Base-by-base conservation (phyloP, 148 eudicot species). In the Pharnaceum exiguum region DNA sequence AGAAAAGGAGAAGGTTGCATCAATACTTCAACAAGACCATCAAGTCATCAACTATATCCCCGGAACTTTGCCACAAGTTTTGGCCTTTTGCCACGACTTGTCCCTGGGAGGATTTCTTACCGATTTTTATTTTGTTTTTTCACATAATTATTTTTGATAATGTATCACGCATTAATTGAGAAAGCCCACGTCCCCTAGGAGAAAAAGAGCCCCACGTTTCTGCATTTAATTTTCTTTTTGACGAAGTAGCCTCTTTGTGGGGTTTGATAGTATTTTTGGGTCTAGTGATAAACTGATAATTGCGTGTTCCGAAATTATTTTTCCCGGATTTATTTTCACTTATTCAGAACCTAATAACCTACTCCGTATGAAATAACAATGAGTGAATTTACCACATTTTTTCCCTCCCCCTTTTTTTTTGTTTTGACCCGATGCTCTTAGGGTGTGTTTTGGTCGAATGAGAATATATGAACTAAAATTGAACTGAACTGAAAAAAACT, bases 51-150 rank as follows among this genome's bases (percentile, higher is more conserved):
- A 70, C 57, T 63, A 48, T 51, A 17, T 40, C 10, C 17, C 35
- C 63, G 63, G 42, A 62, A 69, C 10, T 39, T 38, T 48, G 12
- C n/a, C n/a, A n/a, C n/a, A n/a, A n/a, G 39, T 49, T 30, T 47
- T 62, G 23, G 44, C 16, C 46, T 46, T 60, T 46, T 46, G 49
- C 55, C 67, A 68, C 13, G 44, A 54, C 61, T 68, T 68, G 55
- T 43, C 57, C 38, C 44, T 26, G 16, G 26, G 9, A 26, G 17
- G 32, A 35, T 31, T 61, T 37, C 45, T 59, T 39, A 46, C 25
- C 17, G 49, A 61, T 54, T 61, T 62, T 68, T 59, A 54, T 30
- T 52, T 55, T 52, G 60, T 30, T 52, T 55, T 52, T 57, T 25
- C 63, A 63, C 26, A 28, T 30, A 44, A 40, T 31, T 23, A 24